Conservation (phyloP, 2,329 filamentous ascomycete species). For the Neopestalotiopsis sp. region DNA sequence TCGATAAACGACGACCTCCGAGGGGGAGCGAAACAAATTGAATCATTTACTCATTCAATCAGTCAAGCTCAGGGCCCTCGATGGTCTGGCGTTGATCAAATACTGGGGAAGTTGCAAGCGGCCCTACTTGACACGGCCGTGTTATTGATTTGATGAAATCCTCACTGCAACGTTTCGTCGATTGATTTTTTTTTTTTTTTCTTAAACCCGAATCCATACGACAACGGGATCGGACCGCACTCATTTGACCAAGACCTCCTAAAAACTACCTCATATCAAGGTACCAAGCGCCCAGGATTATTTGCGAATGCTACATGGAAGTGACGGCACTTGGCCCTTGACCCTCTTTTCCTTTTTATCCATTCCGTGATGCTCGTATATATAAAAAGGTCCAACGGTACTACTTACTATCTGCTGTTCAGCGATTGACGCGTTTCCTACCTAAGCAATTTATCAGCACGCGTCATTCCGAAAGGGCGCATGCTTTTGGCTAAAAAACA, state of each 20-base stretch:
- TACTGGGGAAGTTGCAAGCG: slow-evolving; percentile 1
- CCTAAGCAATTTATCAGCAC: too few species aligned
- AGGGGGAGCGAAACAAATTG: background rate
- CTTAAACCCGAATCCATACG: background rate
- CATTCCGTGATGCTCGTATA: background rate
- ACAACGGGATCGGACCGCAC: background rate
- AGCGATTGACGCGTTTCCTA: background rate
- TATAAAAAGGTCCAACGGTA: background rate
- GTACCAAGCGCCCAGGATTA: background rate
- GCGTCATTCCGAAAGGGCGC: too few species aligned
- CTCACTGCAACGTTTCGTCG: background rate
- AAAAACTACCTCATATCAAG: background rate
- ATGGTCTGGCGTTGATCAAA: background rate
- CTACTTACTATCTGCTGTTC: background rate
- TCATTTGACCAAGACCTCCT: background rate
- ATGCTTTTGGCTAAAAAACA: too few species aligned
- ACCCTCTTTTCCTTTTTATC: background rate
- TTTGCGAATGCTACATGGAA: background rate
- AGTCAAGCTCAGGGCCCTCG: background rate
- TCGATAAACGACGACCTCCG: background rate
- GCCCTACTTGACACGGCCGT: background rate
- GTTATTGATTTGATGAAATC: background rate
- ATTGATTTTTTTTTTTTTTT: too few species aligned
- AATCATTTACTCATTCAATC: too few species aligned
- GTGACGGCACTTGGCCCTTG: background rate